Evolutionary conservation across 2,329 filamentous ascomycete genomes (phyloP), one percentile per base, ranked within the genome.

Genomic region (Drechslerella dactyloides): DNA sequence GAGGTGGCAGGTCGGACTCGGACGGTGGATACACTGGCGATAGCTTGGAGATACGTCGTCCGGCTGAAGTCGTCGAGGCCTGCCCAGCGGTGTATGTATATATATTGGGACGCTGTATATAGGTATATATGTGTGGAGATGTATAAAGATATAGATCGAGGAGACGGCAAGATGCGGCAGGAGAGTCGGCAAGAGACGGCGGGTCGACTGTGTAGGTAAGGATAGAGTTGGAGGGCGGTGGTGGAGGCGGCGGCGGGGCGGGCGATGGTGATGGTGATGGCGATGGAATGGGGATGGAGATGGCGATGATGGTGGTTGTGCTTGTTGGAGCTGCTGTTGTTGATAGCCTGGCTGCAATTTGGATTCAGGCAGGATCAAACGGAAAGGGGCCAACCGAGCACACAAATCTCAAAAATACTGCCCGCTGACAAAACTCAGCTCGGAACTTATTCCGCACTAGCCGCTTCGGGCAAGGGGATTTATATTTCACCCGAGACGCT

Each of bases 251-350:
- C 27, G 27, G 8, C 27, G 27, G 27, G 27, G 8, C 4, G 4
- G 27, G 27, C 8, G 27, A 8, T 33, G 27, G n/a, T 42, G 37
- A 42, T 42, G 37, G n/a, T 42, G 37, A 42, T 42, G 37, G 37
- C n/a, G 48, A 59, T 42, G 50, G 17, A 27, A 50, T 54, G 33
- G 27, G 33, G 40, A 48, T 50, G 42, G 19, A 27, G 15, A 57
- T 46, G 40, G 21, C 24, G 60, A 35, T 50, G 42, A n/a, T n/a
- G 24, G 24, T 8, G 15, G n/a, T 13, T 23, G 58, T 53, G 8
- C 10, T 7, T 51, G 27, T 10, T 10, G 44, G 15, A 8, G 40
- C 6, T 48, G 17, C 21, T 48, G 44, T 48, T 48, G 44, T 48
- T 48, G 44, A 48, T 48, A 48, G 44, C 11, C 44, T 48, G 44